Conservation (phyloP, 2,329 filamentous ascomycete genomes). For the Volutella citrinella region DNA sequence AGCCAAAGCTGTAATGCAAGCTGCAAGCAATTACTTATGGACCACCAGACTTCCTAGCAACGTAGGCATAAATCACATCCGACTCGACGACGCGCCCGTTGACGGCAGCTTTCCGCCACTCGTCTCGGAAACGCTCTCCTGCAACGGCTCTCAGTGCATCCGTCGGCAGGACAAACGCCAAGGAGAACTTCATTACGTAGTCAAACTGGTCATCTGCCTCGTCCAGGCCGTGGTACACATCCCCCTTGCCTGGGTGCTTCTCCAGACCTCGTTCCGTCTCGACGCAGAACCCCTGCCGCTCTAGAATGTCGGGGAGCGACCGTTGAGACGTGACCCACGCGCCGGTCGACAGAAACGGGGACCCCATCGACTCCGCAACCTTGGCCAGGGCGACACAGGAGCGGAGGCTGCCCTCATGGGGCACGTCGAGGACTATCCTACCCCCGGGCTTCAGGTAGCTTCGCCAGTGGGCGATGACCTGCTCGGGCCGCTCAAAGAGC, state of each 20-base stretch:
- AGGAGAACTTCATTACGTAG: conserved; percentile 15
- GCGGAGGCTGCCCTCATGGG: conserved; percentile 28
- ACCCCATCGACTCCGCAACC: conserved; percentile 19
- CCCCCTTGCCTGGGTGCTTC: conserved; percentile 20
- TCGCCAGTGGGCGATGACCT: conserved; percentile 27
- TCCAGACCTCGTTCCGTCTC: conserved; percentile 26
- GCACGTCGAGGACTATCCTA: conserved; percentile 29
- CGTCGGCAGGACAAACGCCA: conserved; percentile 15
- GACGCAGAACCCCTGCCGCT: conserved; percentile 24
- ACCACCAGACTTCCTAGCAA: conserved; percentile 20
- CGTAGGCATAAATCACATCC: conserved; percentile 29
- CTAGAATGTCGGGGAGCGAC: conserved; percentile 26
- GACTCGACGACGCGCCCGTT: conserved; percentile 26
- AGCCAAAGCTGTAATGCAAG: conserved; percentile 40
- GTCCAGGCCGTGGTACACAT: conserved; percentile 18
- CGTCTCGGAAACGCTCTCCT: conserved; percentile 25
- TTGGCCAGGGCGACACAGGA: conserved; percentile 24
- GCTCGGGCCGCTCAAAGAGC: conserved; percentile 25
- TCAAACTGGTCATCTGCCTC: conserved; percentile 30
- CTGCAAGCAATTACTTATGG: too few species aligned
- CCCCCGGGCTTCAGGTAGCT: conserved; percentile 26
- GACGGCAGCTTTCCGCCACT: conserved; percentile 28
- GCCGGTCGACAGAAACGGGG: conserved; percentile 26
- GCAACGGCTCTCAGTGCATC: conserved; percentile 22
- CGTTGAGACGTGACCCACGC: conserved; percentile 27